Conservation (phyloP, 208 protist species). For the Acanthamoeba culbertsoni region DNA sequence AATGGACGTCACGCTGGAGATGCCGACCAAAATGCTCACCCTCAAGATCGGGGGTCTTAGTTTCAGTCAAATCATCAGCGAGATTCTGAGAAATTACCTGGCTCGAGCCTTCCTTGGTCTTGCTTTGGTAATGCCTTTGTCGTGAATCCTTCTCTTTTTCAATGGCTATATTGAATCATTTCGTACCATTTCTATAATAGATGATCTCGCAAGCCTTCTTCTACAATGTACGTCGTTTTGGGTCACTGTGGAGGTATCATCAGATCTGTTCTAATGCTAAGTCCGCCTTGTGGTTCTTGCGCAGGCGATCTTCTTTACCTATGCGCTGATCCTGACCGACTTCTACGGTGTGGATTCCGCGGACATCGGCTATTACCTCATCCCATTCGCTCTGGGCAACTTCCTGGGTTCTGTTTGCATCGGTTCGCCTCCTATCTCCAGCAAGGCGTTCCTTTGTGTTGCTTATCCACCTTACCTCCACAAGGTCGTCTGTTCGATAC, state of each 20-base stretch:
- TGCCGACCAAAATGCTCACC: background rate
- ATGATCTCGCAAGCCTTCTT: slow-evolving; percentile 60
- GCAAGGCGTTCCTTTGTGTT: background rate
- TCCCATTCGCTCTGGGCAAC: slow-evolving; percentile 46
- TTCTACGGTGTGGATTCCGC: slow-evolving; percentile 21
- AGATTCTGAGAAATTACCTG: background rate
- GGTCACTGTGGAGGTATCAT: background rate
- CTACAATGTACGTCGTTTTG: slow-evolving; percentile 6
- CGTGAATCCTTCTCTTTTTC: background rate
- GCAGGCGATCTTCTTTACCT: slow-evolving; percentile 46
- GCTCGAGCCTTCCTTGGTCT: background rate
- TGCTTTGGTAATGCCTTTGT: background rate
- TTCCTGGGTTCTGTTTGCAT: slow-evolving; percentile 31
- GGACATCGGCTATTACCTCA: slow-evolving; percentile 41
- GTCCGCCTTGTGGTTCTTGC: background rate
- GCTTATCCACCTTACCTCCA: background rate
- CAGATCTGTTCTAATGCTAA: background rate
- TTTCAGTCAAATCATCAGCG: background rate
- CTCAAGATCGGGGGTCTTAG: background rate
- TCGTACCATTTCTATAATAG: background rate
- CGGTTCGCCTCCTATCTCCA: background rate
- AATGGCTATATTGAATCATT: background rate
- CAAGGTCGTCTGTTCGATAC: slow-evolving; percentile 54
- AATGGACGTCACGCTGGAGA: background rate
- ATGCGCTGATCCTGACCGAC: slow-evolving; percentile 24